Evolutionary conservation across 331 rosid genomes (phyloP), one percentile per base, ranked within the genome.

Genomic region (Ulmus americana): DNA sequence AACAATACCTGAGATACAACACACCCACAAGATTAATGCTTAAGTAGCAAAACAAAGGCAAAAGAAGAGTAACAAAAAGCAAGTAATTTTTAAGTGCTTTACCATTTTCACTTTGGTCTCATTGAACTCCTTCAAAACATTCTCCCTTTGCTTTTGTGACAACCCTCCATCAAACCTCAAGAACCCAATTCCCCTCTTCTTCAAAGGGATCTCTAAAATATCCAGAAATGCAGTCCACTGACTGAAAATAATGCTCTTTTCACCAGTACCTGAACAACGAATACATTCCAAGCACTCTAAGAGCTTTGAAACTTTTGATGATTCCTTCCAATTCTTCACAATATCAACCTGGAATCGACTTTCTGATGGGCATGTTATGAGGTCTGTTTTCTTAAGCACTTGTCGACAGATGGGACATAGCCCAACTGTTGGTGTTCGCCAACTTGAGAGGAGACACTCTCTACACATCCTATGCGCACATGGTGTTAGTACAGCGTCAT

Each of bases 381-480:
- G 88, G 56, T 91, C 91, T 10, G 39, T 73, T 74, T 70, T 84
- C 68, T 59, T 50, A 8, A 91, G 73, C 62, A 16, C 3, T 58
- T 78, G 82, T 55, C 97, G 83, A 61, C 95, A 90, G 13, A 90
- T 69, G 48, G 97, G 95, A 43, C 97, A 88, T 4, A 70, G 72
- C 46, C 97, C 97, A 6, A 79, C 65, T 50, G 53, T 18, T 42
- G 95, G 82, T 44, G 74, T 75, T 52, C 88, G 75, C 96, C 95
- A 91, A 84, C 86, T 83, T 39, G 79, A 74, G 70, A 81, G 86
- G 16, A 90, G 76, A 71, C 96, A 91, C 73, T 91, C 97, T 71
- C 96, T 82, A 59, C 97, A 90, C 82, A 85, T 82, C 77, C 81
- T 83, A 77, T 91, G 97, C 2, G 91, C 97, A 66, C 97, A 88